Evolutionary conservation across 2,329 filamentous ascomycete genomes (phyloP), one percentile per base, ranked within the genome.

Genomic region (Penicillium sp.): DNA sequence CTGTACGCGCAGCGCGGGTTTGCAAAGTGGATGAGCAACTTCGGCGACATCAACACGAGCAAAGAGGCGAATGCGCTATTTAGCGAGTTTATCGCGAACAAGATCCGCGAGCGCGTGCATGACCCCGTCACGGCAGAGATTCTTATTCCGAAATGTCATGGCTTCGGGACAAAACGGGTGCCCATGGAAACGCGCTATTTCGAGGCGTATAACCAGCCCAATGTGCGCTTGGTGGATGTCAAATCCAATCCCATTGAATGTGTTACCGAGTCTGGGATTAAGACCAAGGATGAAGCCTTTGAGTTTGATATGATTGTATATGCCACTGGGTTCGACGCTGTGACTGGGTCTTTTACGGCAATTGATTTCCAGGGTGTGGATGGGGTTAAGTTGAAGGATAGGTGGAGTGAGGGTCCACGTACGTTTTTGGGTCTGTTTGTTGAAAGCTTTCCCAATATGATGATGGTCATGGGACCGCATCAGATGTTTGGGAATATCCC

Each of bases 401-500:
- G 25, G 16, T 62, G 60, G 58, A 50, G 9, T 13, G 40, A 57
- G 19, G 51, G 43, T 2, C 57, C 51, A 19, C 33, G 55, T 9
- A 60, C 50, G 19, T 50, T 52, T 36, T 54, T 60, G 9, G 60
- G 60, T 16, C 23, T 57, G 2, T 55, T 52, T 34, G 58, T 60
- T 11, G 39, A 49, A 29, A 34, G 48, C 3, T 62, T 62, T 6
- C 60, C 60, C 6, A 62, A 62, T 19, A 58, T 62, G 54, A 53
- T 54, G 21, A 60, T 55, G 47, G 55, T 60, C 0, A 55, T 55
- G 36, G 60, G 60, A 5, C 60, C 60, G 5, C 55, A 62, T 57
- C 73, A 71, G 23, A 70, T 71, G 16, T 76, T 76, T 50, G 65
- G 67, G 5, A 78, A 76, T 54, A 63, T 67, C 27, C 65, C 65